phyloP scores from a whole-genome alignment of 805 yeast species.

The Ogataea neopini region DNA sequence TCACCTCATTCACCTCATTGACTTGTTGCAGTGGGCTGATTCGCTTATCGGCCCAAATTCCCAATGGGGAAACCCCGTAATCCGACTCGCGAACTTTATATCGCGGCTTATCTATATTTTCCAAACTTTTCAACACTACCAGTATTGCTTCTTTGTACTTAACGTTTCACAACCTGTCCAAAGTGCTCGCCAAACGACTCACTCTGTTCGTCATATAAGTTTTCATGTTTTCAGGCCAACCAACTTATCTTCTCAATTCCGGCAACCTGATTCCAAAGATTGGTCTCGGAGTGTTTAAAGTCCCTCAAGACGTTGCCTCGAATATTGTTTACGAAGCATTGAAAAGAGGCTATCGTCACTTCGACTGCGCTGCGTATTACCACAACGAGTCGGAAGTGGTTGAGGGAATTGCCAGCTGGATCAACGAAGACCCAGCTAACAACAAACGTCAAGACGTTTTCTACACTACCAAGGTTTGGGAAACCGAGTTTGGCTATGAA shows the following conservation, averaged over 20 bases:
- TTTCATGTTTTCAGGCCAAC: constrained; percentile 6
- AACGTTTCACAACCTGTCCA: no score
- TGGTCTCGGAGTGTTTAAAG: constrained; percentile 55
- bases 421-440: constrained; percentile 26
- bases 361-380: constrained; percentile 73
- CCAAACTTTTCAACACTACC: no score
- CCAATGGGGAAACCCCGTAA: neutral
- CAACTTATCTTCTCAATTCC: constrained; percentile 42
- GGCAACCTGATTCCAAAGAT: constrained; percentile 57
- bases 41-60: neutral
- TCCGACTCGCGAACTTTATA: neutral
- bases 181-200: no score
- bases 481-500: constrained; percentile 36
- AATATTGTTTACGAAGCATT: constrained; percentile 58
- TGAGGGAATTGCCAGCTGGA: constrained; percentile 53
- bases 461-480: constrained; percentile 42
- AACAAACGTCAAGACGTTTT: constrained; percentile 40
- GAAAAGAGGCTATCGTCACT: constrained; percentile 66
- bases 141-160: no score
- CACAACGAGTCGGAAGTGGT: constrained; percentile 63
- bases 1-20: no score
- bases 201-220: no score
- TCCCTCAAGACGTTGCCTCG: constrained; percentile 41
- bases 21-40: no score
- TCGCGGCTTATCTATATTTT: no score